Percentiles rank a stretch among this genome's conserved stretches.
Conservation (phyloP, 768 basidiomycete species). For the Fomitopsis serialis region DNA sequence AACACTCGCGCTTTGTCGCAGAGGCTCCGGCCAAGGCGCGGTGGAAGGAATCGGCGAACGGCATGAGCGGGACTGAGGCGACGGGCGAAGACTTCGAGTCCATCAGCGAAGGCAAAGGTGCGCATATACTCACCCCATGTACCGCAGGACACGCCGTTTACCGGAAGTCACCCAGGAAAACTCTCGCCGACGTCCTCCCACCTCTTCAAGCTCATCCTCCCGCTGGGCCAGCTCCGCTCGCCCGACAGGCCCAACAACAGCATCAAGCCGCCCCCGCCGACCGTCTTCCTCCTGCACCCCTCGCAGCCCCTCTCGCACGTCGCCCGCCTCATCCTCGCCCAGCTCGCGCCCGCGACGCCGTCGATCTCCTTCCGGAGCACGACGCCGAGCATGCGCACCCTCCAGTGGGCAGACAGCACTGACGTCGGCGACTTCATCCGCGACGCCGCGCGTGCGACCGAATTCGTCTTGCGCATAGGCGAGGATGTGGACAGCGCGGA, state of each 20-base stretch:
- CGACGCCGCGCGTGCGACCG: constrained; percentile 48
- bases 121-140: constrained; percentile 1
- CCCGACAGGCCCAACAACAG: constrained; percentile 13
- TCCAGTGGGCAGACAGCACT: constrained; percentile 59
- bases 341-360: constrained; percentile 30
- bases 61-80: constrained; percentile 6
- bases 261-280: constrained; percentile 32
- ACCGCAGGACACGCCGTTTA: neutral
- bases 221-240: constrained; percentile 29
- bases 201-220: constrained; percentile 60
- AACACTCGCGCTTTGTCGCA: constrained; percentile 40
- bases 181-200: constrained; percentile 58
- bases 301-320: constrained; percentile 66
- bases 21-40: constrained; percentile 29
- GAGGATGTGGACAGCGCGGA: neutral
- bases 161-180: constrained; percentile 40
- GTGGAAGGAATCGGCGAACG: constrained; percentile 17
- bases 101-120: constrained; percentile 30
- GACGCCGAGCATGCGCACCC: constrained; percentile 22
- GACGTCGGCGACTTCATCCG: constrained; percentile 64
- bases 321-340: constrained; percentile 47
- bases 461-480: constrained; percentile 44
- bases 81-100: constrained; percentile 18
- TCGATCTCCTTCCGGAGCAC: constrained; percentile 41
- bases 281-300: constrained; percentile 60